These are phyloP conservation scores for Pyricularia sp. DNA, from an alignment of 2,329 filamentous ascomycete genomes.

Conservation along the genomic window DNA sequence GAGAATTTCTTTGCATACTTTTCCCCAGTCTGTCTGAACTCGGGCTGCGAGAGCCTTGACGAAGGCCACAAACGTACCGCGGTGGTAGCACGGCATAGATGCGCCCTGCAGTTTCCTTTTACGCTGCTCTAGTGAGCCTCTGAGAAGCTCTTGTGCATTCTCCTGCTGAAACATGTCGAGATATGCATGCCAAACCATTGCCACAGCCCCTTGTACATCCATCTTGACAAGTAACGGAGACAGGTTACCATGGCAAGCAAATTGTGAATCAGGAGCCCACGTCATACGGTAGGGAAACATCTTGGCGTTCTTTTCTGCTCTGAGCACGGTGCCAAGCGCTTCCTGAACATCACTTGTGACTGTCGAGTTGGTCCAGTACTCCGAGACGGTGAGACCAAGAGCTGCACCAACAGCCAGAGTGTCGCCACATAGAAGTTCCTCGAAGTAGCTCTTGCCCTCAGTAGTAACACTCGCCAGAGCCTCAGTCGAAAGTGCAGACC, in stretches of 20 bases:
- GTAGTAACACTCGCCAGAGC: constrained; percentile 18
- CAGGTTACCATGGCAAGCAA: constrained; percentile 11
- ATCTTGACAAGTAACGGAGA: constrained; percentile 11
- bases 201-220: constrained; percentile 23
- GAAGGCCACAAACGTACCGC: constrained; percentile 25
- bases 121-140: constrained; percentile 6
- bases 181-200: constrained; percentile 28
- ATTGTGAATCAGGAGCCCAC: constrained; percentile 7
- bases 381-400: constrained; percentile 34
- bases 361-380: constrained; percentile 37
- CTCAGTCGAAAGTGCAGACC: constrained; percentile 37
- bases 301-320: background rate
- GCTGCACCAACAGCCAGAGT: constrained; percentile 32
- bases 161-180: constrained; percentile 30
- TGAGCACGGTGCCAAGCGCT: background rate
- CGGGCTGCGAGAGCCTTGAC: constrained; percentile 22
- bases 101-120: constrained; percentile 2
- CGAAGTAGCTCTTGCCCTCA: constrained; percentile 18
- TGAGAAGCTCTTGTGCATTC: constrained; percentile 12
- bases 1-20: constrained; percentile 17
- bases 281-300: constrained; percentile 15
- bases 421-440: constrained; percentile 31
- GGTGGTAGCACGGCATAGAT: constrained; percentile 20
- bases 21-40: constrained; percentile 21
- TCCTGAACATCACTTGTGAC: constrained; percentile 1